Conservation (phyloP, 1,284 basidiomycete genomes). For the Melampsora occidentalis region DNA sequence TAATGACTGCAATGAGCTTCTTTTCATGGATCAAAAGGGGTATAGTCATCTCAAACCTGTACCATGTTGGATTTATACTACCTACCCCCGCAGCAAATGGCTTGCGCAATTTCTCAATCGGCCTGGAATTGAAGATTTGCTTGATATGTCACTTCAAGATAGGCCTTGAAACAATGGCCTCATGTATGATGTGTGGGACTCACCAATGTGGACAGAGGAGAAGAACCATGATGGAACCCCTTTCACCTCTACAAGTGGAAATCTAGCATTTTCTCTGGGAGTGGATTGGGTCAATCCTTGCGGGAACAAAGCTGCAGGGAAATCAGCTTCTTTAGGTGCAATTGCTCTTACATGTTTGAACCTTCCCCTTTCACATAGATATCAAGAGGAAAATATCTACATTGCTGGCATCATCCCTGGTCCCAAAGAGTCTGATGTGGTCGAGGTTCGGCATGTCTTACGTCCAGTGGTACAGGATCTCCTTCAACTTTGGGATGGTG, state of each 20-base stretch:
- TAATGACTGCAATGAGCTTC: too few relatives aligned
- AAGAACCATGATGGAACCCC: too few relatives aligned
- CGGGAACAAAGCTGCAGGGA: conserved; percentile 26
- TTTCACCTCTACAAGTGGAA: background rate
- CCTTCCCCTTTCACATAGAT: background rate
- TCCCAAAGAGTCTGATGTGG: conserved; percentile 20
- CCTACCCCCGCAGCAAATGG: background rate
- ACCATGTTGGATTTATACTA: background rate
- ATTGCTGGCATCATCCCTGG: conserved; percentile 15
- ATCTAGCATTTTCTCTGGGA: conserved; percentile 20
- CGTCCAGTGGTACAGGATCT: conserved; percentile 10
- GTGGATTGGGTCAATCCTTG: conserved; percentile 25
- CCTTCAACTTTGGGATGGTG: conserved; percentile 9
- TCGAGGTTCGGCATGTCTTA: conserved; percentile 4
- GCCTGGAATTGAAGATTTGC: too few relatives aligned
- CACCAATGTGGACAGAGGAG: too few relatives aligned
- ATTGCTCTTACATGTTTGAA: conserved; percentile 11
- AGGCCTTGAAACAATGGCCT: too few relatives aligned
- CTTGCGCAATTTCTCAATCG: background rate
- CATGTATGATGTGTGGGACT: too few relatives aligned
- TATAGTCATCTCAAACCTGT: too few relatives aligned
- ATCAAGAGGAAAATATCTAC: conserved; percentile 8
- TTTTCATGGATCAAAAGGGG: too few relatives aligned
- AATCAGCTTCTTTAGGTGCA: conserved; percentile 6
- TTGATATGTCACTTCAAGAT: too few relatives aligned